A percentile compares a stretch with the other conserved stretches of the same genome.
phyloP scores from a whole-genome alignment of 495 filamentous ascomycete species.

The Aspergillus olivimuriae region DNA sequence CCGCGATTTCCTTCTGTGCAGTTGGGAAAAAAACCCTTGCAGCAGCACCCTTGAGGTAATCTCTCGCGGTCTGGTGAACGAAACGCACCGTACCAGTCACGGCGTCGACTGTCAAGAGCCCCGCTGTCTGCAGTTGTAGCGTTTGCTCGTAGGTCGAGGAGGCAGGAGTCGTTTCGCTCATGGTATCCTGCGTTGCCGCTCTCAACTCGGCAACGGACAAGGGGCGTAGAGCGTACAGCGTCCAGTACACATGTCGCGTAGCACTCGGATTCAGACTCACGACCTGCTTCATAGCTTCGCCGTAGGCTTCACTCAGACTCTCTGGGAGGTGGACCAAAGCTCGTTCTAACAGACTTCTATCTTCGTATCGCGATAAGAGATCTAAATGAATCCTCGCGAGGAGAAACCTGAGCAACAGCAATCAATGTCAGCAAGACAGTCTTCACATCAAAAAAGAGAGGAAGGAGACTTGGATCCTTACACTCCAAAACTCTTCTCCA shows the following conservation, averaged over 20 bases:
- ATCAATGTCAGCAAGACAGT: background rate
- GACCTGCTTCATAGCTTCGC: slow-evolving; percentile 27
- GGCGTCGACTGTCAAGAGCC: slow-evolving; percentile 23
- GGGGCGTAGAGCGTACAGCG: slow-evolving; percentile 20
- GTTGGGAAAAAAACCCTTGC: slow-evolving; percentile 27
- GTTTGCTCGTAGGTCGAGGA: slow-evolving; percentile 14
- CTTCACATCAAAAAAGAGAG: no score
- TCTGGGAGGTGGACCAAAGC: slow-evolving; percentile 24
- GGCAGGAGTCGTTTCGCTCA: background rate
- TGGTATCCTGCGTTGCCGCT: slow-evolving; percentile 10
- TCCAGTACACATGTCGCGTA: slow-evolving; percentile 26
- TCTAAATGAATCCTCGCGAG: slow-evolving; percentile 25
- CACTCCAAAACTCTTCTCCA: slow-evolving; percentile 23
- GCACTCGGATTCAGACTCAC: slow-evolving; percentile 18
- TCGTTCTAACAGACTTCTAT: slow-evolving; percentile 18
- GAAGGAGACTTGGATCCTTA: slow-evolving; percentile 12
- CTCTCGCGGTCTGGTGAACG: slow-evolving; percentile 28
- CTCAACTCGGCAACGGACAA: slow-evolving; percentile 22
- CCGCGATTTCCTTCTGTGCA: slow-evolving; percentile 27
- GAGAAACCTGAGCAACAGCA: slow-evolving; percentile 18
- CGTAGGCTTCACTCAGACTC: slow-evolving; percentile 28
- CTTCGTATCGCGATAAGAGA: slow-evolving; percentile 17
- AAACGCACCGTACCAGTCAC: slow-evolving; percentile 19
- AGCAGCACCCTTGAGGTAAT: slow-evolving; percentile 24
- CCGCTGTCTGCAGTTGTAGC: slow-evolving; percentile 12